These are phyloP conservation scores for Pleurotus djamor DNA, from an alignment of 768 basidiomycete genomes.

Conservation along the genomic window DNA sequence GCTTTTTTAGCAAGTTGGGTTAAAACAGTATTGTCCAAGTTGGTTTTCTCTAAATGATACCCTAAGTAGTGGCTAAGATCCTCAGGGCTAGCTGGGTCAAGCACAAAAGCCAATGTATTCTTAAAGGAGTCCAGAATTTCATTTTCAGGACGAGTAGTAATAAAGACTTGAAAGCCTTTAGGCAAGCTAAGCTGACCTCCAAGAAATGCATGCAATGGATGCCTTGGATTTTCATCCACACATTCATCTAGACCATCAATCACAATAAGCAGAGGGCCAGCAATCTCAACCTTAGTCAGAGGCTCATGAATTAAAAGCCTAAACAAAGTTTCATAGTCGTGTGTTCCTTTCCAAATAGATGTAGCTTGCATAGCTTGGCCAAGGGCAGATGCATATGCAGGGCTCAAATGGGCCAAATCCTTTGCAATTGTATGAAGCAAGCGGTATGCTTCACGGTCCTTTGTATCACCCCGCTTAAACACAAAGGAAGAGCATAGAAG, in stretches of 20 bases:
- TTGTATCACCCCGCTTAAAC: constrained; percentile 20
- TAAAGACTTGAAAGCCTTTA: constrained; percentile 15
- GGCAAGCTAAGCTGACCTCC: constrained; percentile 13
- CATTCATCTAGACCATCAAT: constrained; percentile 22
- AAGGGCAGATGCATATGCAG: neutral
- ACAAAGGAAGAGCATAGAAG: constrained; percentile 30
- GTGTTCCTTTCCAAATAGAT: neutral
- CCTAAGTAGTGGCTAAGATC: too few species aligned
- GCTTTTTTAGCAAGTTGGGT: constrained; percentile 8
- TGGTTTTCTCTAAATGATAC: too few species aligned
- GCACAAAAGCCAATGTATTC: too few species aligned
- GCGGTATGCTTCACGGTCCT: constrained; percentile 14
- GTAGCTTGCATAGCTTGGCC: neutral
- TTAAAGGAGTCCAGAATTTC: constrained; percentile 8
- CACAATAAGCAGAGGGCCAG: constrained; percentile 9
- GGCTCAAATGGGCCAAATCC: constrained; percentile 8
- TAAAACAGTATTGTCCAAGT: too few species aligned
- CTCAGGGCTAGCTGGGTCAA: constrained; percentile 5
- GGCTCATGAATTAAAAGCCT: neutral
- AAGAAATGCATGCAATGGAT: constrained; percentile 11
- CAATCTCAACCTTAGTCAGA: neutral
- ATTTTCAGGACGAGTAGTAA: constrained; percentile 15
- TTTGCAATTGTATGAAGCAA: constrained; percentile 29
- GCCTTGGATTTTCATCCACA: constrained; percentile 1
- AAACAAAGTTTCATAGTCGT: neutral